Evolutionary conservation across 345 rosid species (phyloP).

Genomic region (Euphorbia pulcherrima): DNA sequence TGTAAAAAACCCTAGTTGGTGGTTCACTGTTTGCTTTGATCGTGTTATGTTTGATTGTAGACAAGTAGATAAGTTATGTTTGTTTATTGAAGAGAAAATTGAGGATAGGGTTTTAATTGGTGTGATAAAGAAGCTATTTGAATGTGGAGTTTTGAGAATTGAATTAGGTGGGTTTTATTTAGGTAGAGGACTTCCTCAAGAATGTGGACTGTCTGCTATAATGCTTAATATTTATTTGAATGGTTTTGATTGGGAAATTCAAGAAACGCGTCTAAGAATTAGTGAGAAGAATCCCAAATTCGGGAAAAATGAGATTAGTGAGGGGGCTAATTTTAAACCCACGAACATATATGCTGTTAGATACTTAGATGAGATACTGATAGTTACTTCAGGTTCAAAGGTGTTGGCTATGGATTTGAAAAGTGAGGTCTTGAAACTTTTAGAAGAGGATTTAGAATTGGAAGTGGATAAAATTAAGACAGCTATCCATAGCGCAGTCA

Average conservation of each 20-base stretch:
- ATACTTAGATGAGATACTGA: slow-evolving; percentile 83
- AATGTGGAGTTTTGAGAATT: slow-evolving; percentile 46
- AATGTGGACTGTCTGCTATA: slow-evolving; percentile 56
- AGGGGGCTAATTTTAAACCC: slow-evolving; percentile 45
- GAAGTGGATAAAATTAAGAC: slow-evolving; percentile 61
- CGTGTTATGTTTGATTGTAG: slow-evolving; percentile 31
- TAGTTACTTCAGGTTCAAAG: slow-evolving; percentile 75
- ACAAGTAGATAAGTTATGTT: slow-evolving; percentile 51
- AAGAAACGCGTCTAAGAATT: slow-evolving; percentile 51
- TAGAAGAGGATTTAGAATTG: slow-evolving; percentile 58
- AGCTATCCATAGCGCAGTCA: slow-evolving; percentile 68
- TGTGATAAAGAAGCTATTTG: slow-evolving; percentile 54
- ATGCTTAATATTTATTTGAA: slow-evolving; percentile 74
- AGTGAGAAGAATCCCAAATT: slow-evolving; percentile 46
- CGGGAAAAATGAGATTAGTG: slow-evolving; percentile 28
- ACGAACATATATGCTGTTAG: slow-evolving; percentile 64
- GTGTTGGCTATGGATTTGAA: slow-evolving; percentile 59
- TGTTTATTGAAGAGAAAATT: slow-evolving; percentile 53
- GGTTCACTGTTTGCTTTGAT: slow-evolving; percentile 68
- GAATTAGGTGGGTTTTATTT: slow-evolving; percentile 57
- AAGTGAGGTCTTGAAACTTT: slow-evolving; percentile 43
- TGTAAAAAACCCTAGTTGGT: slow-evolving; percentile 77
- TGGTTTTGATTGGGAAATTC: slow-evolving; percentile 64
- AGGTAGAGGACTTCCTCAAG: slow-evolving; percentile 91
- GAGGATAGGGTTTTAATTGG: slow-evolving; percentile 47